Percentiles rank a stretch among this genome's conserved stretches.
Conservation (phyloP, 108 stramenopile genomes). For the Fistulifera solaris region DNA sequence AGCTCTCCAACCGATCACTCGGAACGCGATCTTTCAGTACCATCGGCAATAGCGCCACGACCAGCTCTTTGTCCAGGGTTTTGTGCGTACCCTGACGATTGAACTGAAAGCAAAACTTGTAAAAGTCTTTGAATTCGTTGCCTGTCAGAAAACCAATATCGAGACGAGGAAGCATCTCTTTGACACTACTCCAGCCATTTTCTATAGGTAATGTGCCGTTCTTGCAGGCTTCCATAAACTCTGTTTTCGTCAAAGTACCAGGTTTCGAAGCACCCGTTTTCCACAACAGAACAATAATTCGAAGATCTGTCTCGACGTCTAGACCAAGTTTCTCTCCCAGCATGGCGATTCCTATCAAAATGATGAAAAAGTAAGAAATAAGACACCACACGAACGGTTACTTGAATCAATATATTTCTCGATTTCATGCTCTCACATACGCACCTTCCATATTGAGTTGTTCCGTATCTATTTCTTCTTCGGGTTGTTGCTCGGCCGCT, state of each 20-base stretch:
- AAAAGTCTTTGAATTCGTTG: constrained; percentile 82
- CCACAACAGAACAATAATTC: constrained; percentile 79
- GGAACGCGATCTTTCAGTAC: constrained; percentile 35
- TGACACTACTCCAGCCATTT: constrained; percentile 57
- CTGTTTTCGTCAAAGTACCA: constrained; percentile 62
- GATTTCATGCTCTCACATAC: too few relatives aligned
- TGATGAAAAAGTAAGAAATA: neutral
- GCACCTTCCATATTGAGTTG: too few relatives aligned
- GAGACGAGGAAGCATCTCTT: constrained; percentile 48
- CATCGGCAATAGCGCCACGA: constrained; percentile 63
- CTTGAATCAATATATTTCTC: neutral
- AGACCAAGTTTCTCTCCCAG: constrained; percentile 74
- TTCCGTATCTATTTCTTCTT: too few relatives aligned
- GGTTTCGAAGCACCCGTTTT: constrained; percentile 81
- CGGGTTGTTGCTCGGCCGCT: too few relatives aligned
- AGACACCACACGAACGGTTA: neutral
- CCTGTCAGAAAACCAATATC: constrained; percentile 85
- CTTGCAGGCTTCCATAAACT: constrained; percentile 62
- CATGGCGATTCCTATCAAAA: constrained; percentile 57
- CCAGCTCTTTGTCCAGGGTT: constrained; percentile 86
- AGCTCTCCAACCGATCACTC: constrained; percentile 48
- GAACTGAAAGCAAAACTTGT: constrained; percentile 89
- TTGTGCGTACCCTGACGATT: constrained; percentile 85
- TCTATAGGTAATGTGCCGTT: constrained; percentile 21
- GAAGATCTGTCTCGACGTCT: constrained; percentile 74